Evolutionary conservation across 148 eudicot genomes (phyloP), one percentile per base, ranked within the genome.

Genomic region (Camellia sinensis): DNA sequence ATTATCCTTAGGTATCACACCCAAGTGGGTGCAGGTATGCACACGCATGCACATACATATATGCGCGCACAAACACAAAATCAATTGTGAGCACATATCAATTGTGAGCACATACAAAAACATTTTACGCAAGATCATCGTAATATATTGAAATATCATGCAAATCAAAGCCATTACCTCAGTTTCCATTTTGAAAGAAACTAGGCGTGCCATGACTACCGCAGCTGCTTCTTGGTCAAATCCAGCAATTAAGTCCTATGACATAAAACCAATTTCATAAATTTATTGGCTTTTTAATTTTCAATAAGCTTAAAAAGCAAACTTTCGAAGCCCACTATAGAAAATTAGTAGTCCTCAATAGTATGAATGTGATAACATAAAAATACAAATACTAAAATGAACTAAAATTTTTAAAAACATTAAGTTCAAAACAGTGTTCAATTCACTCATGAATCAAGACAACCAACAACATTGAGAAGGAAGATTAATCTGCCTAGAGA

Each of bases 181-280:
- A 52, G 90, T 90, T 86, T 96, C 99, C 99, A 96, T 96, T 84
- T 92, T 96, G 82, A 89, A 91, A 79, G 99, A 96, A 85, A 94
- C 95, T 82, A 89, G 80, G 74, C 98, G 98, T 77, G 98, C 91
- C 89, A 93, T 82, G 64, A 94, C 93, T 29, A 87, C 99, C 78
- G 94, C 94, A 67, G 99, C 99, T 74, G 99, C 97, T 87, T 96
- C 99, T 93, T 96, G 99, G 84, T 96, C 99, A 90, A 96, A 96
- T 80, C 99, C 99, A 82, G 95, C 86, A 81, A 96, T 81, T 67
- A 96, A 84, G 60, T 96, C 99, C 99, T 96, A 75, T 37, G 59
- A 67, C 29, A 66, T 21, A 12, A n/a, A 45, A 22, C 45, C 37
- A 71, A 43, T 71, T 63, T 12, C 45, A 59, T 77, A 9, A 78